Percentiles rank a stretch among this genome's conserved stretches.
phyloP scores from a whole-genome alignment of 1,284 basidiomycete genomes.

The Puccinia hordei region DNA sequence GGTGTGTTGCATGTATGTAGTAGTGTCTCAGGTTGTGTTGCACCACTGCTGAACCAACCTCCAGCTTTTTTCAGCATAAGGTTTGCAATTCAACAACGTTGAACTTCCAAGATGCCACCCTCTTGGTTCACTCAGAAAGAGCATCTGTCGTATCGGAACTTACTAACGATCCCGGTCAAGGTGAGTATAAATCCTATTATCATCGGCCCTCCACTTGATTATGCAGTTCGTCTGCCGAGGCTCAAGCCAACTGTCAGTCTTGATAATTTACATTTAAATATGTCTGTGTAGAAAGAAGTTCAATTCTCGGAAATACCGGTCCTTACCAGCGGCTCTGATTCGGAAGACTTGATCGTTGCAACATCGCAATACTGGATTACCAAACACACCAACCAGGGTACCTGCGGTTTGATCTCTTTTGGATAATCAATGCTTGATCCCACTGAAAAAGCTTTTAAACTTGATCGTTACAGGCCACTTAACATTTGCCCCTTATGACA shows the following conservation, averaged over 20 bases:
- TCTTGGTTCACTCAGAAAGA: constrained; percentile 1
- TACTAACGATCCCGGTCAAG: constrained; percentile 29
- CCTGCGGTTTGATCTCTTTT: not conserved
- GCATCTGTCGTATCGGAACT: constrained; percentile 17
- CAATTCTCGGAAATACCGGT: constrained; percentile 35
- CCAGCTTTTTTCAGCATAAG: no score
- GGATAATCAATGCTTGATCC: not conserved
- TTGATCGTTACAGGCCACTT: constrained; percentile 53
- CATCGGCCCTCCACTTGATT: not conserved
- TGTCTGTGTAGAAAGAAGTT: constrained; percentile 23
- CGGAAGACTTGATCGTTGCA: constrained; percentile 30
- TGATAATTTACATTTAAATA: not conserved
- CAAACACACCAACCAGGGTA: constrained; percentile 82
- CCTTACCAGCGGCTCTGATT: constrained; percentile 29
- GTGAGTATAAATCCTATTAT: not conserved
- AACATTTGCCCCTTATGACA: constrained; percentile 53
- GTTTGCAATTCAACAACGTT: not conserved
- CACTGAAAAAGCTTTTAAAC: not conserved
- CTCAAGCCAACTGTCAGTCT: no score
- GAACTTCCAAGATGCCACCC: not conserved
- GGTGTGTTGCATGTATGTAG: no score
- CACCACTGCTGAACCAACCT: no score
- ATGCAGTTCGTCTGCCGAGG: not conserved
- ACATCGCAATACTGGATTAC: constrained; percentile 55
- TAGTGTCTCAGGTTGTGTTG: no score